Evolutionary conservation across 1,284 basidiomycete species (phyloP), one percentile per base, ranked within the genome.

Genomic region (Polyporus tsugae): DNA sequence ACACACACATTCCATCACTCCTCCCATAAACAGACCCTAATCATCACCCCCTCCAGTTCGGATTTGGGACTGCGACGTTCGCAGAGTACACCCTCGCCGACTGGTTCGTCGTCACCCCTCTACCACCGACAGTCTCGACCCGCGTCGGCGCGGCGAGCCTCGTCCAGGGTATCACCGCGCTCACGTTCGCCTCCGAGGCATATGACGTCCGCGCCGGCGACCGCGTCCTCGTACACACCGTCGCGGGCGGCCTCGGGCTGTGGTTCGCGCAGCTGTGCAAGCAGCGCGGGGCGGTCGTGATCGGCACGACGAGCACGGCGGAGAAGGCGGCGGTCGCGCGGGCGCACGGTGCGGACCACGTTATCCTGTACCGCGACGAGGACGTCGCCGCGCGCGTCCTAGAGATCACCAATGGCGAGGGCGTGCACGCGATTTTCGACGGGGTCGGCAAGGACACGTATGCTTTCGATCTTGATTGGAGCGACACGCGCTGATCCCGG

Each of bases 381-480:
- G 85, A 94, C 72, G 91, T 91, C 0, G 90, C 91, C 7, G 75
- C 89, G 70, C 85, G 90, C 66, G 91, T 95, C 15, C 75, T 94
- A 63, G 90, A 93, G 75, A 83, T 98, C 63, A 97, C 96, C 0
- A 87, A 88, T 63, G 94, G 93, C 1, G 86, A 92, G 73, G 97
- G 97, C 29, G 94, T 96, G 4, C 86, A 96, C 73, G 97, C 88
- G 2, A 86, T 97, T 41, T 98, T 94, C 77, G 97, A 99, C 77
- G 97, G 97, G 41, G 95, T 99, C 46, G 97, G 97, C 5, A 96
- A 93, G 82, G 93, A 95, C 78, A 97, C 95, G 85, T 94, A 78
- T 4, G 6, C n/a, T 39, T 22, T 17, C 25, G 38, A 25, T 29
- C 29, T 29, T 29, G 29, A 29, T 29, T 29, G 29, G 29, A 29